A percentile compares a stretch with the other conserved stretches of the same genome.
Conservation (phyloP, 2,329 filamentous ascomycete species). For the Verticillium longisporum region DNA sequence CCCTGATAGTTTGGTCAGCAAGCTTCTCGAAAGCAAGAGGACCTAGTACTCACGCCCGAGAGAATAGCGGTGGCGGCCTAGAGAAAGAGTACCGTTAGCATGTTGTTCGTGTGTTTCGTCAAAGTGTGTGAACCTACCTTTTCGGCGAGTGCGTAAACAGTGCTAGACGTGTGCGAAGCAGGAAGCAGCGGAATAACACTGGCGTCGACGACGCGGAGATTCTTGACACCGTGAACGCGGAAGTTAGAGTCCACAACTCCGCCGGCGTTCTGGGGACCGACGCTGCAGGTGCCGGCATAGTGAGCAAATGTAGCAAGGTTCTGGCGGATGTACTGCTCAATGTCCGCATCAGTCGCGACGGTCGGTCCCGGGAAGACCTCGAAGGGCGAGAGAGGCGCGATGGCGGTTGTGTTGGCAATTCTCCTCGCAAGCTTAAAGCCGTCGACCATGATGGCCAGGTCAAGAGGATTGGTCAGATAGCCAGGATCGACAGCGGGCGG, state of each 20-base stretch:
- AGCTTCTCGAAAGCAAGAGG: too few species aligned
- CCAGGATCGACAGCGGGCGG: conserved; percentile 30
- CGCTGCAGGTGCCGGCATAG: conserved; percentile 38
- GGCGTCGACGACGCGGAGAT: conserved; percentile 20
- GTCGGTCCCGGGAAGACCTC: conserved; percentile 8
- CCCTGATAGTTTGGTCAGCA: too few species aligned
- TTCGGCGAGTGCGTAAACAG: conserved; percentile 28
- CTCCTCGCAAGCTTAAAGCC: conserved; percentile 26
- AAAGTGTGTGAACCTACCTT: conserved; percentile 10
- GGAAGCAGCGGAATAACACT: conserved; percentile 21
- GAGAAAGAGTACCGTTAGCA: too few species aligned
- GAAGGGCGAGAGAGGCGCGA: conserved; percentile 3
- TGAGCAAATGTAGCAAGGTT: conserved; percentile 19
- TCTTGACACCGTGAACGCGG: conserved; percentile 20
- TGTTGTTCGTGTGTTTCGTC: too few species aligned
- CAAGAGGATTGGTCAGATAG: conserved; percentile 28
- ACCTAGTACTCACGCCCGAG: too few species aligned
- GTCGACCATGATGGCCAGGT: conserved; percentile 21
- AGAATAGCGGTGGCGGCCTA: fast-evolving
- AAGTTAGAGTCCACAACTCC: conserved; percentile 24
- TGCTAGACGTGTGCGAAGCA: conserved; percentile 22
- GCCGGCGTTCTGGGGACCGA: conserved; percentile 33
- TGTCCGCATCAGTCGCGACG: conserved; percentile 5
- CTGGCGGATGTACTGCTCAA: conserved; percentile 6
- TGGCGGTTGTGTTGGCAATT: conserved; percentile 12